Percentiles rank a stretch among this genome's conserved stretches.
These are phyloP conservation scores for Pseudopediastrum boryanum DNA, from an alignment of 139 green algal species.

Conservation along the genomic window DNA sequence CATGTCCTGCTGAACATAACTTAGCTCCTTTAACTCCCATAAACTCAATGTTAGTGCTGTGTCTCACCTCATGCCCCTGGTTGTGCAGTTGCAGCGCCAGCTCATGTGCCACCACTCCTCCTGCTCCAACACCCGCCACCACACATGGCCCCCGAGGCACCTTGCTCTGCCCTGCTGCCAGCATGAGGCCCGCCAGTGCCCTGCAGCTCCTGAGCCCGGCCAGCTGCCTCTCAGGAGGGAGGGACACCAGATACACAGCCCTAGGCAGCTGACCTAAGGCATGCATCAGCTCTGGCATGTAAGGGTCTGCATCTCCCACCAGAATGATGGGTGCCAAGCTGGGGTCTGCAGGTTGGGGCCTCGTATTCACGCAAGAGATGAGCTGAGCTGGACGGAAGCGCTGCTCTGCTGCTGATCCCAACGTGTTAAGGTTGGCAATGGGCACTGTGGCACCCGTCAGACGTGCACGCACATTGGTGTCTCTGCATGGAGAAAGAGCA, in stretches of 20 bases:
- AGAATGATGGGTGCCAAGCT: slow-evolving; percentile 32
- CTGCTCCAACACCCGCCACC: slow-evolving; percentile 66
- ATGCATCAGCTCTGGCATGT: slow-evolving; percentile 27
- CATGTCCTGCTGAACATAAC: too few species aligned
- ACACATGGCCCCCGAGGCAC: slow-evolving; percentile 30
- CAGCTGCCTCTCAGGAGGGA: slow-evolving; percentile 29
- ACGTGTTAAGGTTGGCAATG: slow-evolving; percentile 17
- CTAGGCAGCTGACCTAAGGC: slow-evolving; percentile 31
- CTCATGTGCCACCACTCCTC: slow-evolving; percentile 72
- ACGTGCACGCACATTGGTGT: slow-evolving; percentile 13
- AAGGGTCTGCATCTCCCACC: slow-evolving; percentile 36
- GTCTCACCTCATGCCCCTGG: slow-evolving; percentile 16
- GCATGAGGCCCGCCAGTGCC: slow-evolving; percentile 44
- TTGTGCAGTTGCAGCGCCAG: slow-evolving; percentile 63
- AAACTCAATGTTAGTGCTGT: too few species aligned
- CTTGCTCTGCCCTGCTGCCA: slow-evolving; percentile 29
- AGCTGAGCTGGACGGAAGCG: slow-evolving; percentile 26
- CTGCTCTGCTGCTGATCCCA: not conserved
- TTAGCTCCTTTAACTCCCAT: too few species aligned
- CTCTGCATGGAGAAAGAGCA: slow-evolving; percentile 10
- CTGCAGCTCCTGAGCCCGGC: slow-evolving; percentile 30
- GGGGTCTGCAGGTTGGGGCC: not conserved
- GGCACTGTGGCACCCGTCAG: slow-evolving; percentile 37
- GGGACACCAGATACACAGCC: slow-evolving; percentile 26
- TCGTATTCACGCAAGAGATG: slow-evolving; percentile 2